Evolutionary conservation across 2,329 filamentous ascomycete species (phyloP).

Genomic region (Arachnopeziza araneosa): DNA sequence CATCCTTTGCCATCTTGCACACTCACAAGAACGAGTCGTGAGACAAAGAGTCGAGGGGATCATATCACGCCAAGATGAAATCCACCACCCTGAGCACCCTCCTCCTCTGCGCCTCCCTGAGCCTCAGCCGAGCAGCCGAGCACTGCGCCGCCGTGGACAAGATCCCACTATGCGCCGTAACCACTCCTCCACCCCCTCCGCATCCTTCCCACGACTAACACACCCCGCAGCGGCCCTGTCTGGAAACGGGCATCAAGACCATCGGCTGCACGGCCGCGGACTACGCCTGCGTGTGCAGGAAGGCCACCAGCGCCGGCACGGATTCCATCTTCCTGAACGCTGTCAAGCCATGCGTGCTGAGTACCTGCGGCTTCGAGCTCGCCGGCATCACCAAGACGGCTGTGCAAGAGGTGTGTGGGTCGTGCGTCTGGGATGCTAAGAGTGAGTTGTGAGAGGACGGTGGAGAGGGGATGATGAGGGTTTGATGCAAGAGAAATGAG

Average conservation of each 20-base stretch:
- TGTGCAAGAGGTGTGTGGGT: not conserved
- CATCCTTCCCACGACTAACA: not conserved
- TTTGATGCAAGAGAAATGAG: not conserved
- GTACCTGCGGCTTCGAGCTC: not conserved
- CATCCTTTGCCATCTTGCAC: no score
- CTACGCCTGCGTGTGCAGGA: not conserved
- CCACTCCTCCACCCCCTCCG: not conserved
- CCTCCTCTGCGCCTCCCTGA: not conserved
- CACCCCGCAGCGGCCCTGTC: not conserved
- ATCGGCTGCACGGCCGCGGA: not conserved
- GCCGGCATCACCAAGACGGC: not conserved
- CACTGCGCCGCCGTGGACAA: not conserved
- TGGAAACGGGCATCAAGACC: not conserved
- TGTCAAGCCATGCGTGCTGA: not conserved
- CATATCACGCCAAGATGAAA: not conserved
- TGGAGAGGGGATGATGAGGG: not conserved
- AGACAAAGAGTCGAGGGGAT: no score
- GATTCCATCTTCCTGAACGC: not conserved
- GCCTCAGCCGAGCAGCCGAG: not conserved
- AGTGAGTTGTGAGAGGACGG: not conserved
- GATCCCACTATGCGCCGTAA: not conserved
- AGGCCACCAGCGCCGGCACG: not conserved
- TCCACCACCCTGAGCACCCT: not conserved
- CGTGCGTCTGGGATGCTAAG: not conserved
- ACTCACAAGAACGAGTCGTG: no score